phyloP scores from a whole-genome alignment of 441 rosid species.

The Mallotus japonicus region DNA sequence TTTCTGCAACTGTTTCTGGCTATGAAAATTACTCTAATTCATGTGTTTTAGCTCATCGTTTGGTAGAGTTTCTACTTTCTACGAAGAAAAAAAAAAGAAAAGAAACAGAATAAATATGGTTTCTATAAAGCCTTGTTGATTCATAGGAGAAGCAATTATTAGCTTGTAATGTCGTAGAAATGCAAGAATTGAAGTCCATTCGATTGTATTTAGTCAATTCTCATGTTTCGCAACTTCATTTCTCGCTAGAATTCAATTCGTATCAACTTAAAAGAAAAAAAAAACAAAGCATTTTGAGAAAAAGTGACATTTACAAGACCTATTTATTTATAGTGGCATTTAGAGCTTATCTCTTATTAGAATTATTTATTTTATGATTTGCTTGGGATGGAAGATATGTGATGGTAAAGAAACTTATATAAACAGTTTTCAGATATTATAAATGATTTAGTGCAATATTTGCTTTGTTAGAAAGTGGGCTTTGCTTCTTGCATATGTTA shows the following conservation, averaged over 20 bases:
- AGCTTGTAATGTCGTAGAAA: too few relatives aligned
- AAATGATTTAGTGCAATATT: too few relatives aligned
- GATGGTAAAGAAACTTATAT: background rate
- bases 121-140: too few relatives aligned
- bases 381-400: background rate
- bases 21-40: background rate
- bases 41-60: background rate
- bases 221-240: too few relatives aligned
- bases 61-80: background rate
- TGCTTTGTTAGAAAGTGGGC: too few relatives aligned
- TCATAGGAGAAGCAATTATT: too few relatives aligned
- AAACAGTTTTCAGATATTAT: background rate
- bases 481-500: background rate
- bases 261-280: too few relatives aligned
- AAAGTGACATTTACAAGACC: background rate
- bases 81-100: too few relatives aligned
- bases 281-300: background rate
- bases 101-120: too few relatives aligned
- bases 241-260: too few relatives aligned
- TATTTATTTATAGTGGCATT: background rate
- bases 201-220: too few relatives aligned
- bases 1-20: background rate
- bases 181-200: too few relatives aligned
- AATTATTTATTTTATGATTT: conserved; percentile 1
- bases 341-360: background rate